Evolutionary conservation across 192 early-diverging fungal genomes (phyloP).

Genomic region (Backusella luteola): DNA sequence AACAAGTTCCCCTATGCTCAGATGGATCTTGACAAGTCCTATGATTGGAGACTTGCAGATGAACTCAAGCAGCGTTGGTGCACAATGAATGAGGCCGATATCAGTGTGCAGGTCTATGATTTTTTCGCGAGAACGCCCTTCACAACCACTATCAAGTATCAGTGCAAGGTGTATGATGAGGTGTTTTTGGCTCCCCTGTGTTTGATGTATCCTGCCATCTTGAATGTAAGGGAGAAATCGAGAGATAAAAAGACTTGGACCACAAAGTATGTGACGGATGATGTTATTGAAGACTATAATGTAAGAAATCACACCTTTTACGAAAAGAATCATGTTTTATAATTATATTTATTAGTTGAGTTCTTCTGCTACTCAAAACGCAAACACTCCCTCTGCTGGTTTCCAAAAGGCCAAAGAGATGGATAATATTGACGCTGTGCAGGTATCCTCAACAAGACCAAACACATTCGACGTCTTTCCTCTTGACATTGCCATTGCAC

Average conservation of each 20-base stretch:
- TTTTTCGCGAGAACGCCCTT: slow-evolving; percentile 81
- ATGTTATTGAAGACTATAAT: slow-evolving; percentile 30
- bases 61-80: slow-evolving; percentile 85
- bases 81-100: slow-evolving; percentile 78
- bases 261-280: slow-evolving; percentile 20
- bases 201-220: slow-evolving; percentile 24
- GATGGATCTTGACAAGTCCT: slow-evolving; percentile 55
- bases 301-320: background rate
- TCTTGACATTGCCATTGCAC: slow-evolving; percentile 68
- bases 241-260: slow-evolving; percentile 24
- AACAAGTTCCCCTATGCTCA: slow-evolving; percentile 77
- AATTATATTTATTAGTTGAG: background rate
- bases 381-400: background rate
- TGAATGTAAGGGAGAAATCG: slow-evolving; percentile 28
- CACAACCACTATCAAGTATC: slow-evolving; percentile 66
- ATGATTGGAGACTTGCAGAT: slow-evolving; percentile 76
- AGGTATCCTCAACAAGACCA: slow-evolving; percentile 36
- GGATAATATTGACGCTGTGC: background rate
- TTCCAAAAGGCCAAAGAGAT: background rate
- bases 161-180: slow-evolving; percentile 88
- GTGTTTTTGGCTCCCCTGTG: slow-evolving; percentile 66
- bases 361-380: background rate
- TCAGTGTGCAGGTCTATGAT: slow-evolving; percentile 79
- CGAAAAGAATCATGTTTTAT: too few species aligned
- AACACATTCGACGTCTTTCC: slow-evolving; percentile 39